Evolutionary conservation across 1,284 basidiomycete species (phyloP), one percentile per base, ranked within the genome.

Genomic region (Mycena citricolor): DNA sequence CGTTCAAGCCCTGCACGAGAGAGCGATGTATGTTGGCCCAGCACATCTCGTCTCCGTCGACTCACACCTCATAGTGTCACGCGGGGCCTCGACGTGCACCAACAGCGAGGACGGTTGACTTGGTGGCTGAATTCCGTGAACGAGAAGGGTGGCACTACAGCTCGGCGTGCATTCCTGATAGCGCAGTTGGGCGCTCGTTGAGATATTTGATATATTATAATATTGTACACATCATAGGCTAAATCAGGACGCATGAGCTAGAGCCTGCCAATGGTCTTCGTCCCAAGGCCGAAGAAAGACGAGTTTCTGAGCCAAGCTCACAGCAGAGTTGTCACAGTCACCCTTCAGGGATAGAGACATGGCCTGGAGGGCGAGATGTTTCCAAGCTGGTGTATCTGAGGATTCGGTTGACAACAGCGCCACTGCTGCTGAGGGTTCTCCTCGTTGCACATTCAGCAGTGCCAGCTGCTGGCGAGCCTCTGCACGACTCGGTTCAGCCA

Each of bases 261-360:
- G 59, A 17, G 73, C 69, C 51, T 71, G 63, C 87, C 88, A 90
- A 41, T 69, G 74, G 22, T 62, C 62, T 39, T 57, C 38, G 21
- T 79, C 73, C 63, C 77, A 83, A 1, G 90, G 90, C 12, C 74
- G 68, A 30, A 90, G 65, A 71, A 83, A 75, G 32, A 91, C 70
- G 2, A 78, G 79, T 55, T 77, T 79, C 62, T 90, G 84, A 8
- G 82, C 79, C 31, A 70, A 66, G 25, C 58, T 64, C 28, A 69
- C 54, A 1, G 76, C 73, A 12, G 55, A 61, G 28, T 54, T 44
- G 13, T 35, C 58, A 57, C 40, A 41, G 51, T 52, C 44, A 50
- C 48, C 53, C 36, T 42, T 69, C 65, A 55, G 66, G 55, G 50
- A 73, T 56, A 56, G 43, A 32, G 53, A 56, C 12, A 57, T 45